A percentile compares a stretch with the other conserved stretches of the same genome.
These are phyloP conservation scores for Aspergillus sp. DNA, from an alignment of 2,329 filamentous ascomycete species.

Conservation along the genomic window DNA sequence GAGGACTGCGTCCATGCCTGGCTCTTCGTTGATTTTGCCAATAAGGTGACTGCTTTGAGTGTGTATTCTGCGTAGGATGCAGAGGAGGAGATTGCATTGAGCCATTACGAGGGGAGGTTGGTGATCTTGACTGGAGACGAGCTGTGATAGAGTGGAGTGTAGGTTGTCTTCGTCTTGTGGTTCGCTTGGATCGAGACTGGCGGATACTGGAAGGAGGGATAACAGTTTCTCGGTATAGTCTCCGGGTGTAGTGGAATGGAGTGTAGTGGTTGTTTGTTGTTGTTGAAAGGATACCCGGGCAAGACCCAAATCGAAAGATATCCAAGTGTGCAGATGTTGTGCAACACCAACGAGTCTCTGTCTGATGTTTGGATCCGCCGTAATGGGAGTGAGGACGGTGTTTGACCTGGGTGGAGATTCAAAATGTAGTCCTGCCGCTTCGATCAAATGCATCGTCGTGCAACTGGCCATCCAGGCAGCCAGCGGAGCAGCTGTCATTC, in stretches of 20 bases:
- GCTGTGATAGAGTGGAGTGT: slow-evolving; percentile 31
- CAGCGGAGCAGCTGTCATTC: slow-evolving; percentile 49
- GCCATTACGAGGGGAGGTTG: slow-evolving; percentile 44
- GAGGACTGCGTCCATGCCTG: slow-evolving; percentile 41
- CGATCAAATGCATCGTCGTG: slow-evolving; percentile 45
- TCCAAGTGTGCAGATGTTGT: slow-evolving; percentile 55
- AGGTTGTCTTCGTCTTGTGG: slow-evolving; percentile 38
- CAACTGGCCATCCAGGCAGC: slow-evolving; percentile 34
- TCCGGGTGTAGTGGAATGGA: slow-evolving; percentile 34
- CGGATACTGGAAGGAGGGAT: slow-evolving; percentile 48
- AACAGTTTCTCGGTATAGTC: slow-evolving; percentile 49
- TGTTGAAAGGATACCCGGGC: slow-evolving; percentile 46
- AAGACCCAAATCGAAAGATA: slow-evolving; percentile 53
- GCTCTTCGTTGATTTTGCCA: slow-evolving; percentile 41
- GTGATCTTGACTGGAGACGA: slow-evolving; percentile 36
- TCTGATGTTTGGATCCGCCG: slow-evolving; percentile 28
- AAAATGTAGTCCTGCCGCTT: slow-evolving; percentile 39
- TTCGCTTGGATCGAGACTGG: slow-evolving; percentile 48
- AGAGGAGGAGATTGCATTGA: slow-evolving; percentile 51
- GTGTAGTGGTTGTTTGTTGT: slow-evolving; percentile 23
- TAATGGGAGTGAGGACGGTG: slow-evolving; percentile 6
- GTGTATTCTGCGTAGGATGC: slow-evolving; percentile 50
- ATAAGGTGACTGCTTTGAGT: slow-evolving; percentile 16
- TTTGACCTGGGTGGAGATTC: slow-evolving; percentile 9
- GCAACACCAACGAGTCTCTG: slow-evolving; percentile 46